A percentile compares a stretch with the other conserved stretches of the same genome.
Evolutionary conservation across 2,329 filamentous ascomycete species (phyloP).

Genomic region (Aspergillus flavus): DNA sequence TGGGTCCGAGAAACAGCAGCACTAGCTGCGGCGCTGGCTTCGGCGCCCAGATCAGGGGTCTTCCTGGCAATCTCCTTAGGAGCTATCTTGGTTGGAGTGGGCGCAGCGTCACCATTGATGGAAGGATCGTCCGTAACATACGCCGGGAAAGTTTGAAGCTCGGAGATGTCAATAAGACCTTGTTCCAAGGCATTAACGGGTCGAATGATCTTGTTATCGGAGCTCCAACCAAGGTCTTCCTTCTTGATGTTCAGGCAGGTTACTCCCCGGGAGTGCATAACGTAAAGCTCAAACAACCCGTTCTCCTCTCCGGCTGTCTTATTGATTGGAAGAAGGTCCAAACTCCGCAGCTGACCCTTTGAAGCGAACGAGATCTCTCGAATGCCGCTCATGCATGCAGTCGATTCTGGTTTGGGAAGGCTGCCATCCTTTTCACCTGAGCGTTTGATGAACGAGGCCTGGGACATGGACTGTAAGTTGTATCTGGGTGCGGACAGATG

Average conservation of each 20-base stretch:
- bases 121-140: slow-evolving; percentile 45
- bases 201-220: slow-evolving; percentile 82
- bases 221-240: slow-evolving; percentile 86
- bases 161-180: slow-evolving; percentile 73
- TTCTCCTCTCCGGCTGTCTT: slow-evolving; percentile 60
- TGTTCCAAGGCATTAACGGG: slow-evolving; percentile 74
- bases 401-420: slow-evolving; percentile 85
- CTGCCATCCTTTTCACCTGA: slow-evolving; percentile 71
- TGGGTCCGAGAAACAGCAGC: slow-evolving; percentile 31
- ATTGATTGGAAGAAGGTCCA: slow-evolving; percentile 79
- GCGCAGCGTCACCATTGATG: slow-evolving; percentile 46
- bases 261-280: slow-evolving; percentile 97
- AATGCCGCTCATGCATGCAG: slow-evolving; percentile 95
- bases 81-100: slow-evolving; percentile 39
- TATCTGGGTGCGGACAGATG: slow-evolving; percentile 95
- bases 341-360: slow-evolving; percentile 82
- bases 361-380: slow-evolving; percentile 91
- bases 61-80: slow-evolving; percentile 46
- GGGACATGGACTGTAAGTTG: slow-evolving; percentile 75
- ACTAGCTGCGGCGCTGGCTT: slow-evolving; percentile 21
- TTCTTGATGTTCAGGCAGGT: slow-evolving; percentile 85
- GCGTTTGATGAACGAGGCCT: slow-evolving; percentile 83
- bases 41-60: slow-evolving; percentile 35
- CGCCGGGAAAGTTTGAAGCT: slow-evolving; percentile 59
- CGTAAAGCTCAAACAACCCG: slow-evolving; percentile 89